phyloP scores from a whole-genome alignment of 345 rosid species.

The Excoecaria cochinchinensis region DNA sequence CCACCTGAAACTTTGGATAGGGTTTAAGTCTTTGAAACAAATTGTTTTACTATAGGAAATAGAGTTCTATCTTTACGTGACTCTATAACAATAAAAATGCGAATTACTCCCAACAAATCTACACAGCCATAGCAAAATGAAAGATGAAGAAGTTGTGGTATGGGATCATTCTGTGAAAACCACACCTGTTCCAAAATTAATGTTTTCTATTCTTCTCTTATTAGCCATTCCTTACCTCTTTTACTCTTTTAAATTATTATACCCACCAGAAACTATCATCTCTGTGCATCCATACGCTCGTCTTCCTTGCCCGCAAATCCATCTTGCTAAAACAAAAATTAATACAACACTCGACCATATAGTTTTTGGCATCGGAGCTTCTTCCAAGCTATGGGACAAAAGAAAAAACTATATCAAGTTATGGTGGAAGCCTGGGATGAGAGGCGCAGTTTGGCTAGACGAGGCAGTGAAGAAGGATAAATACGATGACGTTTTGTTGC shows the following conservation, averaged over 20 bases:
- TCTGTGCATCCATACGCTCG: too few species aligned
- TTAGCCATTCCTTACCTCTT: background rate
- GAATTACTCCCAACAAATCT: background rate
- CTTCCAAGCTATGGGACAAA: slow-evolving; percentile 57
- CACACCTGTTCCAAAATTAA: background rate
- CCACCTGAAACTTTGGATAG: too few species aligned
- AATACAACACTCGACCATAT: slow-evolving; percentile 50
- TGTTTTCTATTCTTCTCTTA: background rate
- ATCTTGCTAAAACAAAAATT: background rate
- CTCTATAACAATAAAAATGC: background rate
- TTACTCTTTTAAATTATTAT: background rate
- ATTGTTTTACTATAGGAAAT: background rate
- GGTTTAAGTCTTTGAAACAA: background rate
- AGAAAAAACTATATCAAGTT: slow-evolving; percentile 63
- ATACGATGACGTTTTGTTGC: slow-evolving; percentile 34
- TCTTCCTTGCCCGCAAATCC: background rate
- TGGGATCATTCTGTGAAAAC: background rate
- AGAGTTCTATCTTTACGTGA: background rate
- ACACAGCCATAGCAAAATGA: background rate
- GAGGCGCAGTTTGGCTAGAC: slow-evolving; percentile 78
- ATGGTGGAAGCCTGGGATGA: slow-evolving; percentile 72
- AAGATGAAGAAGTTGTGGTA: background rate
- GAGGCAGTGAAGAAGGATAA: slow-evolving; percentile 25
- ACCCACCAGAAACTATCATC: background rate
- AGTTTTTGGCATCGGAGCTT: slow-evolving; percentile 73